A percentile compares a stretch with the other conserved stretches of the same genome.
These are phyloP conservation scores for Rhinocladiella mackenziei DNA, from an alignment of 2,329 filamentous ascomycete genomes.

Conservation along the genomic window DNA sequence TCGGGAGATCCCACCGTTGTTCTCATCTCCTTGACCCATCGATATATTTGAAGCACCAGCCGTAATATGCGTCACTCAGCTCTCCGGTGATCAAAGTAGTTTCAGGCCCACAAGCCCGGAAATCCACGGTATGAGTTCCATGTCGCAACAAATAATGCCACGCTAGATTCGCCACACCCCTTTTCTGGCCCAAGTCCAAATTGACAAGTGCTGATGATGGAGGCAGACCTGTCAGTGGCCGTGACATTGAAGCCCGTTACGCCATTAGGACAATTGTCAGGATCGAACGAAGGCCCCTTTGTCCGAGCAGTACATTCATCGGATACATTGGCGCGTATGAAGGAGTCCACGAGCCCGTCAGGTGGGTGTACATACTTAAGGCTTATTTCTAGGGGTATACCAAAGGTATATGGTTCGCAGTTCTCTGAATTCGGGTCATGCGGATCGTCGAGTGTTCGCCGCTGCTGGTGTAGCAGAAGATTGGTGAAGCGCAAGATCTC, in stretches of 20 bases:
- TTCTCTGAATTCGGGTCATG: constrained; percentile 9
- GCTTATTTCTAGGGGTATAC: constrained; percentile 1
- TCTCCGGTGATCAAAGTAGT: constrained; percentile 8
- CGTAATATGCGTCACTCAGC: constrained; percentile 12
- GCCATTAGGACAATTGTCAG: background rate
- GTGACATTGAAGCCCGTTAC: constrained; percentile 10
- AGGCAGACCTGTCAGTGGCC: constrained; percentile 1
- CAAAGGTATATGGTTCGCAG: constrained; percentile 1
- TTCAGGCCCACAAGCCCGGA: constrained; percentile 14
- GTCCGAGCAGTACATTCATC: constrained; percentile 12
- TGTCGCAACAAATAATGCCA: constrained; percentile 7
- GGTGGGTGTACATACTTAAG: constrained; percentile 2
- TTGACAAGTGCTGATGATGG: constrained; percentile 2
- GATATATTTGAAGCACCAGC: background rate
- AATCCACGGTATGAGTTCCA: constrained; percentile 8
- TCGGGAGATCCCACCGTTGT: too few species aligned
- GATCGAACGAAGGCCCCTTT: constrained; percentile 5
- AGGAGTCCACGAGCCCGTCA: constrained; percentile 11
- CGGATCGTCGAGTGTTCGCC: constrained; percentile 5
- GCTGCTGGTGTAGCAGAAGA: background rate
- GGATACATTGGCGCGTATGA: constrained; percentile 5
- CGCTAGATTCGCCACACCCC: constrained; percentile 5
- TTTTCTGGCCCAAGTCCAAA: constrained; percentile 7
- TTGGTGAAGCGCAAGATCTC: constrained; percentile 7
- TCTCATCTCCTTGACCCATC: background rate